Evolutionary conservation across 2,329 filamentous ascomycete species (phyloP), one percentile per base, ranked within the genome.

Genomic region (Leptographium galeiforme): DNA sequence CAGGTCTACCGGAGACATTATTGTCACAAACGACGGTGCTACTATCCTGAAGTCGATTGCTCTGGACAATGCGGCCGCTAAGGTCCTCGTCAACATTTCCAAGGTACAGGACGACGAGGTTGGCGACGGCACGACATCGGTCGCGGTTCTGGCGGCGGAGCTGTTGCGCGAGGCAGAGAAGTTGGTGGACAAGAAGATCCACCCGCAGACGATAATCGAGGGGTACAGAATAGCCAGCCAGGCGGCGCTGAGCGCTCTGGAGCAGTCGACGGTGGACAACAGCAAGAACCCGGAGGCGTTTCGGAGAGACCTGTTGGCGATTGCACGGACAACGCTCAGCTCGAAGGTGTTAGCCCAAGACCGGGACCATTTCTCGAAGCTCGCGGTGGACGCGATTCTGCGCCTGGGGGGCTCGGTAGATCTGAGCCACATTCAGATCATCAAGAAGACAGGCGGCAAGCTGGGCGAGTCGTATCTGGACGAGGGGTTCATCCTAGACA

Each of bases 51-150:
- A 98, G 73, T 88, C 91, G 52, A 98, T 98, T 69, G 93, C 93
- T 45, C 85, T 98, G 65, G 93, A 98, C 70, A 98, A 98, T 68
- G 93, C 93, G 45, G 93, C 93, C 25, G 93, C 93, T 53, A 98
- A 98, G 74, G 93, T 98, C 6, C 78, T 98, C 45, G 93, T 98
- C 67, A 98, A 98, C 70, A 97, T 98, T 63, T 97, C 91, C 58
- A 98, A 98, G 73, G 93, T 98, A 7, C 93, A 98, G 69, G 93
- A 98, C 65, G 93, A 98, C 67, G 93, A 98, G 70, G 91, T 98
- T 30, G 93, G 93, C 65, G 93, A 98, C 67, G 93, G 93, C 55
- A 98, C 93, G 47, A 98, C 93, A 25, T 97, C 90, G n/a, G 93
- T 98, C 54, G 85, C 93, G 45, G 93, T 98, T 16, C 76, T 98